Conservation (phyloP, 164 flowering plant genomes). For the Vitis amurensis region DNA sequence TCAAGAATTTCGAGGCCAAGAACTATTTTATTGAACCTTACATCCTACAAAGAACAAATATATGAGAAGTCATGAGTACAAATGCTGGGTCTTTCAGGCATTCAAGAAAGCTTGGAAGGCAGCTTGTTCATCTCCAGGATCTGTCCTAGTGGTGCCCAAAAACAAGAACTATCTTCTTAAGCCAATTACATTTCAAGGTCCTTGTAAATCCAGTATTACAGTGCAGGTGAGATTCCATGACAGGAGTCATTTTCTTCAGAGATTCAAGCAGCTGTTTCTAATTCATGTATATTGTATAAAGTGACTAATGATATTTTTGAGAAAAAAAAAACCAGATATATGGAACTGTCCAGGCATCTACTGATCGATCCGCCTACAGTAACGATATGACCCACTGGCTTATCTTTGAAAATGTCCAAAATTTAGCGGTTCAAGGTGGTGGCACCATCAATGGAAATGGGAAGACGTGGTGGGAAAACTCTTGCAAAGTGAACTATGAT, state of each 20-base stretch:
- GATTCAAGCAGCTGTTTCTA: not conserved
- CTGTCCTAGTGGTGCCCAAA: slow-evolving; percentile 52
- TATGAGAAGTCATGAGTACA: not conserved
- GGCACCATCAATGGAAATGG: slow-evolving; percentile 71
- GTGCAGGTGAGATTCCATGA: slow-evolving; percentile 45
- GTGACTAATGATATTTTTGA: not conserved
- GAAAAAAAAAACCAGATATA: slow-evolving; percentile 36
- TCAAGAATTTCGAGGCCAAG: no score
- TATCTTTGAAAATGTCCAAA: slow-evolving; percentile 29
- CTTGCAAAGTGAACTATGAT: slow-evolving; percentile 55
- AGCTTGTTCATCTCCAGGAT: slow-evolving; percentile 53
- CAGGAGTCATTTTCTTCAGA: not conserved
- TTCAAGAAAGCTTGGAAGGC: slow-evolving; percentile 65
- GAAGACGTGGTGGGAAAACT: slow-evolving; percentile 62
- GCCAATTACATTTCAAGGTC: slow-evolving; percentile 67
- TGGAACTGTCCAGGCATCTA: slow-evolving; percentile 69
- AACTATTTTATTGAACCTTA: no score
- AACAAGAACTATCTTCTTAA: slow-evolving; percentile 54
- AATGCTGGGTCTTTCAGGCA: slow-evolving; percentile 39
- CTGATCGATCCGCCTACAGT: slow-evolving; percentile 44
- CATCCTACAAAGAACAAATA: no score
- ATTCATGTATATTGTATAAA: not conserved
- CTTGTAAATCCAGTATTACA: slow-evolving; percentile 58
- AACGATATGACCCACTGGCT: slow-evolving; percentile 52
- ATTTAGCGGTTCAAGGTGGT: slow-evolving; percentile 44